Conservation (phyloP, 2,329 filamentous ascomycete species). For the Chrysosporium keratinophilum region DNA sequence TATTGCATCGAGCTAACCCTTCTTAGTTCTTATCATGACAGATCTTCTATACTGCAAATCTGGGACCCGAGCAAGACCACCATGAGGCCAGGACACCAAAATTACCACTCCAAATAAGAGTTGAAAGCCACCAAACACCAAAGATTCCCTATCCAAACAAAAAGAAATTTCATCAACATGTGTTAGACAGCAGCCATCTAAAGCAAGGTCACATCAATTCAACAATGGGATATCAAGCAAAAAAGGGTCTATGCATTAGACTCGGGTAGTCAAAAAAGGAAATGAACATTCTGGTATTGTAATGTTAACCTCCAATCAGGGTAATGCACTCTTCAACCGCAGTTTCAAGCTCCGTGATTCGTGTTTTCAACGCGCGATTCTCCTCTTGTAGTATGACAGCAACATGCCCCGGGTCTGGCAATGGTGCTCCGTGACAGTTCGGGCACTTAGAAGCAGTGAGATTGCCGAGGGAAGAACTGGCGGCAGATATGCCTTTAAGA, state of each 20-base stretch:
- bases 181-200: too few relatives aligned
- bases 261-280: neutral
- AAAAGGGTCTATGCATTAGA: neutral
- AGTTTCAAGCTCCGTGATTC: slow-evolving; percentile 45
- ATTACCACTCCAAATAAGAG: too few relatives aligned
- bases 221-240: neutral
- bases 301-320: slow-evolving; percentile 33
- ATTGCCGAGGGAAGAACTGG: slow-evolving; percentile 25
- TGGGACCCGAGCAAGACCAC: too few relatives aligned
- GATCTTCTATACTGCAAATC: neutral
- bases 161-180: neutral
- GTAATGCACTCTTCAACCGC: slow-evolving; percentile 49
- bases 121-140: too few relatives aligned
- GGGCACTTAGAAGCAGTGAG: slow-evolving; percentile 28
- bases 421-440: slow-evolving; percentile 33
- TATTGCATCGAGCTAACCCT: too few relatives aligned
- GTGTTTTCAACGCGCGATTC: slow-evolving; percentile 43
- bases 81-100: too few relatives aligned
- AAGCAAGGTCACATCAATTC: neutral
- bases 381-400: slow-evolving; percentile 45
- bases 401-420: slow-evolving; percentile 45
- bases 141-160: neutral
- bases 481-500: slow-evolving; percentile 32
- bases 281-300: neutral
- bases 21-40: too few relatives aligned